Evolutionary conservation across 1,284 basidiomycete genomes (phyloP).

Genomic region (Austroboletus novae-zelandiae): DNA sequence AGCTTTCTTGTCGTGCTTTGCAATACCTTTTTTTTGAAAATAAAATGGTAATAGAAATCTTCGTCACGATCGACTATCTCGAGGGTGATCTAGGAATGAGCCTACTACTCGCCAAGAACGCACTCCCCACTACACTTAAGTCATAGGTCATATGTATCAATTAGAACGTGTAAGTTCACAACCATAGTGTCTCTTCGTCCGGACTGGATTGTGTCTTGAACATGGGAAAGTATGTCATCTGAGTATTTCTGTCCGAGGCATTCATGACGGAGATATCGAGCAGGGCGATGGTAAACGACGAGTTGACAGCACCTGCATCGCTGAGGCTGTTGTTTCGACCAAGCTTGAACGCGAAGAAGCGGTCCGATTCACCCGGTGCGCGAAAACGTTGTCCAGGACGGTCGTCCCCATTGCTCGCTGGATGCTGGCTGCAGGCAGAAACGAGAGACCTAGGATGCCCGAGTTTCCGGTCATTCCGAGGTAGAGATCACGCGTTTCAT

Average conservation of each 20-base stretch:
- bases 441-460: conserved; percentile 56
- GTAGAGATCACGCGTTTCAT: conserved; percentile 43
- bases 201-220: conserved; percentile 35
- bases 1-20: no score
- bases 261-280: conserved; percentile 41
- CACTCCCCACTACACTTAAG: no score
- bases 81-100: no score
- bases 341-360: conserved; percentile 54
- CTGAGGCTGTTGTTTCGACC: conserved; percentile 32
- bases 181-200: no score
- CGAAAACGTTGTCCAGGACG: conserved; percentile 49
- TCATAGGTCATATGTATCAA: no score
- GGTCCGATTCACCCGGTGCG: conserved; percentile 37
- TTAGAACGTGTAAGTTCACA: no score
- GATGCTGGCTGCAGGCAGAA: conserved; percentile 50
- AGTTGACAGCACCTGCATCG: conserved; percentile 28
- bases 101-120: no score
- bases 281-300: conserved; percentile 53
- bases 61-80: no score
- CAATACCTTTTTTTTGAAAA: no score
- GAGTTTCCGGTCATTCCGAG: conserved; percentile 50
- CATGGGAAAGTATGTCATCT: conserved; percentile 43
- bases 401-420: conserved; percentile 42
- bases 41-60: no score
- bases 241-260: conserved; percentile 32